Evolutionary conservation across 345 rosid species (phyloP).

Genomic region (Populus euphratica): DNA sequence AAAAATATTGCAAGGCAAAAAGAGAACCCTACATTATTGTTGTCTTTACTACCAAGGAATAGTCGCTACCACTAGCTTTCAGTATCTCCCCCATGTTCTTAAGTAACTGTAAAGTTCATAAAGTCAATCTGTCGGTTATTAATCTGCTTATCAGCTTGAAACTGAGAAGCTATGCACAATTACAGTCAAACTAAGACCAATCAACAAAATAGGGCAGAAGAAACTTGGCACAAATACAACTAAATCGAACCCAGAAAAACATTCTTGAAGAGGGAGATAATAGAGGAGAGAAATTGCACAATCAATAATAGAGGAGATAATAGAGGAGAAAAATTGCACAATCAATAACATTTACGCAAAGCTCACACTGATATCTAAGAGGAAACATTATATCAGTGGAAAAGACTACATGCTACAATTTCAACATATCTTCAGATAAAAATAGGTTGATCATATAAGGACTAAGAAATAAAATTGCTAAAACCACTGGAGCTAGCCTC

Average conservation of each 20-base stretch:
- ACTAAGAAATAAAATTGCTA: background rate
- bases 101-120: constrained; percentile 33
- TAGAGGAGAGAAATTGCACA: background rate
- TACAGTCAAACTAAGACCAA: background rate
- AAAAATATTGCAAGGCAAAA: background rate
- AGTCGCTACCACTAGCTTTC: constrained; percentile 55
- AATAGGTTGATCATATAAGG: background rate
- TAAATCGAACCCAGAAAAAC: background rate
- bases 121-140: background rate
- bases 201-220: background rate
- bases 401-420: background rate
- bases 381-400: background rate
- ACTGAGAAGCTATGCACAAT: background rate
- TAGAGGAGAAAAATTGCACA: background rate
- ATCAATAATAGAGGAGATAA: too few species aligned
- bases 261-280: background rate
- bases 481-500: background rate
- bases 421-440: background rate
- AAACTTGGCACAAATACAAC: background rate
- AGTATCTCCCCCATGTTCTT: constrained; percentile 67
- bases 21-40: constrained; percentile 45
- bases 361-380: background rate
- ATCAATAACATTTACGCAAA: background rate
- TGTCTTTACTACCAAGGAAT: constrained; percentile 56
- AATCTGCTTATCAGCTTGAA: background rate